Evolutionary conservation across 495 filamentous ascomycete genomes (phyloP).

Genomic region (Penicillium atrosanguineum): DNA sequence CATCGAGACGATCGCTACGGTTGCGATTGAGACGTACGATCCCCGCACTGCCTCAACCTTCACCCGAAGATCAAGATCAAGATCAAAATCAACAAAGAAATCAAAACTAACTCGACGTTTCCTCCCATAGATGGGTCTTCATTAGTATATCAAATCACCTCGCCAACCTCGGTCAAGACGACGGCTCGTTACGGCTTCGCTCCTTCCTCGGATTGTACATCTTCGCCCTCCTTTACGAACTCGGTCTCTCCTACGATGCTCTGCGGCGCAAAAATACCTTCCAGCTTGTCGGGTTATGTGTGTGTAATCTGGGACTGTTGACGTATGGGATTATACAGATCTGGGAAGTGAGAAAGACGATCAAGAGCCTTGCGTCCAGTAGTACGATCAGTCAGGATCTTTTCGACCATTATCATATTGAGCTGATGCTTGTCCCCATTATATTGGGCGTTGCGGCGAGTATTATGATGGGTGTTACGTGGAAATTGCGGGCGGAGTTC

Average conservation of each 20-base stretch:
- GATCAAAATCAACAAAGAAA: too few species aligned
- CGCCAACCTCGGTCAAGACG: not conserved
- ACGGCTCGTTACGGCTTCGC: conserved; percentile 16
- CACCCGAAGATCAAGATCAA: too few species aligned
- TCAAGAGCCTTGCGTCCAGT: conserved; percentile 2
- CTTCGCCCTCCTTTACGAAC: conserved; percentile 22
- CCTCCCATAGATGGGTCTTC: conserved; percentile 17
- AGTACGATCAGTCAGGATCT: conserved; percentile 2
- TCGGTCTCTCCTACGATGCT: conserved; percentile 21
- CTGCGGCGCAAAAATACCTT: conserved; percentile 22
- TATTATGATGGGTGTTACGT: conserved; percentile 17
- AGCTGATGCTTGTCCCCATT: conserved; percentile 19
- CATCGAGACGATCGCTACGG: conserved; percentile 16
- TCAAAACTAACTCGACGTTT: not conserved
- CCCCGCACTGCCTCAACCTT: not conserved
- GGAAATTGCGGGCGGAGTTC: conserved; percentile 7
- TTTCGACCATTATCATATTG: conserved; percentile 5
- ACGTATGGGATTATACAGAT: conserved; percentile 21
- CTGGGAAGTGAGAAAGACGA: conserved; percentile 15
- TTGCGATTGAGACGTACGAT: conserved; percentile 15
- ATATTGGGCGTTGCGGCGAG: conserved; percentile 15
- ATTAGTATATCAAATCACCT: conserved; percentile 18
- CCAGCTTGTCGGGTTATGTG: conserved; percentile 19
- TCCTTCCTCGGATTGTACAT: conserved; percentile 25
- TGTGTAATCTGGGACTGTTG: conserved; percentile 22